Conservation (phyloP, 2,329 filamentous ascomycete genomes). For the Diaporthe sp. region DNA sequence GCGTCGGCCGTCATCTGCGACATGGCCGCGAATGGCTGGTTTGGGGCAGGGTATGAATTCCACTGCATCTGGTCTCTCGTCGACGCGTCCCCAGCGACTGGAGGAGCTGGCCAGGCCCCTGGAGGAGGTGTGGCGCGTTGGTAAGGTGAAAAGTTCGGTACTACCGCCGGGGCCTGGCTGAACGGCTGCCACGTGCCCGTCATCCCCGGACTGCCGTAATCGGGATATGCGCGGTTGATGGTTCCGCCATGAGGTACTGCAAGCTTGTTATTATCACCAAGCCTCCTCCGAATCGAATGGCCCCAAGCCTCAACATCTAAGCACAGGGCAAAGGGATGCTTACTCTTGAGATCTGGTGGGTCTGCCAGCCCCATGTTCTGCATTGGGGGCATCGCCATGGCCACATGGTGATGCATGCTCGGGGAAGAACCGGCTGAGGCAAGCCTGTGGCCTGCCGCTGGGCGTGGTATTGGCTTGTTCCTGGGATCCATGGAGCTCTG, state of each 20-base stretch:
- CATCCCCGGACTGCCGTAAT: constrained; percentile 54
- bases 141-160: constrained; percentile 65
- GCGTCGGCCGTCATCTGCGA: constrained; percentile 50
- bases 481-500: constrained; percentile 64
- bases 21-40: constrained; percentile 57
- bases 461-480: constrained; percentile 57
- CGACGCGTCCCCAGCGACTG: constrained; percentile 48
- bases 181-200: constrained; percentile 64
- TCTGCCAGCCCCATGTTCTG: constrained; percentile 59
- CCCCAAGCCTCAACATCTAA: background rate
- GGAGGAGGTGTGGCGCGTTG: constrained; percentile 55
- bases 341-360: constrained; percentile 58
- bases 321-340: constrained; percentile 45
- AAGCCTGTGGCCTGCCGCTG: constrained; percentile 55
- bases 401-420: constrained; percentile 58
- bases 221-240: constrained; percentile 50
- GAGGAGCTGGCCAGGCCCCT: constrained; percentile 49
- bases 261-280: background rate
- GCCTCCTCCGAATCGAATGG: background rate
- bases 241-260: constrained; percentile 29
- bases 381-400: constrained; percentile 59
- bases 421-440: constrained; percentile 65
- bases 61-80: constrained; percentile 61
- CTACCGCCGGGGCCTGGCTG: constrained; percentile 62
- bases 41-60: constrained; percentile 57